phyloP scores from a whole-genome alignment of 2,329 filamentous ascomycete species.

The Claviceps sp. region DNA sequence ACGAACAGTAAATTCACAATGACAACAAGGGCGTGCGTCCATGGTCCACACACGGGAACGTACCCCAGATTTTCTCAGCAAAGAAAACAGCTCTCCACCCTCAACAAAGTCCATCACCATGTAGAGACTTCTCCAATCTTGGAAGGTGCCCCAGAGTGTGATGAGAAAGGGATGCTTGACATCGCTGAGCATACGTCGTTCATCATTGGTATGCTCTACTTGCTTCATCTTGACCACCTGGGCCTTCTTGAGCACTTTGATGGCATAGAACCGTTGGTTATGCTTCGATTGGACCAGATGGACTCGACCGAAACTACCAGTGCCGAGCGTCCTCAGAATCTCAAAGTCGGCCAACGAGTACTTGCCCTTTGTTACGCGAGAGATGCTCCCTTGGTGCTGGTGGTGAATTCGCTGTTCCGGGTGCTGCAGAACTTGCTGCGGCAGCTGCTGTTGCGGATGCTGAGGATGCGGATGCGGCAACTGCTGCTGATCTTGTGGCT shows the following conservation, averaged over 20 bases:
- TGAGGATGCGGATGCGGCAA: constrained; percentile 9
- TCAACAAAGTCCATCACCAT: constrained; percentile 99
- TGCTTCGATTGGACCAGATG: constrained; percentile 96
- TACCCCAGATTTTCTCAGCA: constrained; percentile 86
- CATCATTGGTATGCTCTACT: constrained; percentile 97
- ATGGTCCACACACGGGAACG: constrained; percentile 15
- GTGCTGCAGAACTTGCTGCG: constrained; percentile 10
- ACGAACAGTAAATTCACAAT: not conserved
- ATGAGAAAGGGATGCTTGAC: constrained; percentile 97
- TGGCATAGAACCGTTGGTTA: constrained; percentile 94
- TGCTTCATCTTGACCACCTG: constrained; percentile 99
- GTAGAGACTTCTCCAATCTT: constrained; percentile 89
- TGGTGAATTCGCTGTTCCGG: constrained; percentile 17
- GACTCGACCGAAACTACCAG: constrained; percentile 91
- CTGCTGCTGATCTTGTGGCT: constrained; percentile 13
- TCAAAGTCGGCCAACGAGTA: constrained; percentile 87
- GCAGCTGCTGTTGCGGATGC: constrained; percentile 11
- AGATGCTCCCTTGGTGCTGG: constrained; percentile 20
- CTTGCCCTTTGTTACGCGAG: constrained; percentile 83
- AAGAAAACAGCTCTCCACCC: constrained; percentile 90
- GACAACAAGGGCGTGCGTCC: not conserved
- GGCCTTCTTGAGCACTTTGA: constrained; percentile 96
- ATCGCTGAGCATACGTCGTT: constrained; percentile 86
- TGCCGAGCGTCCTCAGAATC: constrained; percentile 82
- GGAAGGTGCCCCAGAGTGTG: constrained; percentile 96